Evolutionary conservation across 768 basidiomycete genomes (phyloP), one percentile per base, ranked within the genome.

Genomic region (Kwoniella sp.): DNA sequence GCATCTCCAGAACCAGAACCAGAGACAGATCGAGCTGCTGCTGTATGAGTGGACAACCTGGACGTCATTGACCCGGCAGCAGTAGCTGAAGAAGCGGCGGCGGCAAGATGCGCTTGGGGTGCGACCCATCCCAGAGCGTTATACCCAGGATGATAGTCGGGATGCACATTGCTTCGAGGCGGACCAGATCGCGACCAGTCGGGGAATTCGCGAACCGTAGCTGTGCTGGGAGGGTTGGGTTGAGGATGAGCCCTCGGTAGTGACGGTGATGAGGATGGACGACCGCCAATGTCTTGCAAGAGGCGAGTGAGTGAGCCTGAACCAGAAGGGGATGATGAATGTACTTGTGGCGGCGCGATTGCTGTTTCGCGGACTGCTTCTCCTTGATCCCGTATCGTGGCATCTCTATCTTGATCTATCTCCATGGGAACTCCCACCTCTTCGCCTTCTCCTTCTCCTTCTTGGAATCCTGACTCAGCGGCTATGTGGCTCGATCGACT

Each of bases 261-360:
- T n/a, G n/a, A n/a, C 8, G 41, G 41, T 45, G 41, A 3, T 11
- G 41, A 7, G 15, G 41, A 45, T 45, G 41, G 41, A 3, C 41
- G 52, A 45, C 52, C 45, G n/a, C 60, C 55, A 20, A 63, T 63
- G 22, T 63, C 62, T 23, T 55, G 62, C 26, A 63, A 34, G 15
- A 63, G 45, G 11, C 62, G 54, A 31, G 62, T 63, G 17, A 63
- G 45, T 7, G 62, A 63, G 4, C 62, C 62, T 47, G 29, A 11
- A 7, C 28, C 54, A 23, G 50, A 28, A 2, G 50, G 50, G n/a
- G n/a, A n/a, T 20, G 41, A 45, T 45, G 41, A 17, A 20, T 45
- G 41, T 3, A 45, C 17, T 20, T 20, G 41, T 3, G 41, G 4
- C 20, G 11, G 11, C 15, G 15, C 15, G 3, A 45, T 45, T 3